These are phyloP conservation scores for Claviceps citrina DNA, from an alignment of 2,329 filamentous ascomycete species.

Conservation along the genomic window DNA sequence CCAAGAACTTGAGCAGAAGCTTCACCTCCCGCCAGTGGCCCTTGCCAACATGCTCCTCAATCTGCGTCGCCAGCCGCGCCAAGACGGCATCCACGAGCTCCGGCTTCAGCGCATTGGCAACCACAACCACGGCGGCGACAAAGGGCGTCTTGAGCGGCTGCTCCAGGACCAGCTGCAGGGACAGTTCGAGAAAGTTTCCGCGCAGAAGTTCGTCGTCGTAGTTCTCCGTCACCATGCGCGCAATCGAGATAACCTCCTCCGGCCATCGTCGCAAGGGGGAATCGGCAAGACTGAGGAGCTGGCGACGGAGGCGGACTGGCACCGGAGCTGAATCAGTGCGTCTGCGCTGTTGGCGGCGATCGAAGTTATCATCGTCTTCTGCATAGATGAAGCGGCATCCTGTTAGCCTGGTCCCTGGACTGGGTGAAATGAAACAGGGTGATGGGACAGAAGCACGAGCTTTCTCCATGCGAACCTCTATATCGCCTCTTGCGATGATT, in stretches of 20 bases:
- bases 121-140: constrained; percentile 66
- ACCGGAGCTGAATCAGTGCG: constrained; percentile 57
- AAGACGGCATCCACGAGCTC: constrained; percentile 62
- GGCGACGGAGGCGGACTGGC: constrained; percentile 57
- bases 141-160: constrained; percentile 98
- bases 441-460: too few species aligned
- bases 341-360: constrained; percentile 57
- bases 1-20: constrained; percentile 74
- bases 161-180: constrained; percentile 65
- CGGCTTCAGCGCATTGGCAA: constrained; percentile 62
- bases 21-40: constrained; percentile 88
- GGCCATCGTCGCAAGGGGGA: constrained; percentile 63
- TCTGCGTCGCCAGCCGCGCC: constrained; percentile 39
- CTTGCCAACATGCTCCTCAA: constrained; percentile 51
- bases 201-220: constrained; percentile 72
- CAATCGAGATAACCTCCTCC: constrained; percentile 62
- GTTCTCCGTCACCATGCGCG: constrained; percentile 64
- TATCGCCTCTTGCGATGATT: constrained; percentile 63
- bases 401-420: constrained; percentile 3
- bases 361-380: constrained; percentile 61
- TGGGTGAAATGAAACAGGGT: too few species aligned
- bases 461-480: constrained; percentile 46
- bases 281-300: constrained; percentile 68
- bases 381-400: background rate
- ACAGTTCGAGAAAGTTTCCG: constrained; percentile 55